A percentile compares a stretch with the other conserved stretches of the same genome.
Conservation (phyloP, 495 filamentous ascomycete genomes). For the Hypoxylon rickii region DNA sequence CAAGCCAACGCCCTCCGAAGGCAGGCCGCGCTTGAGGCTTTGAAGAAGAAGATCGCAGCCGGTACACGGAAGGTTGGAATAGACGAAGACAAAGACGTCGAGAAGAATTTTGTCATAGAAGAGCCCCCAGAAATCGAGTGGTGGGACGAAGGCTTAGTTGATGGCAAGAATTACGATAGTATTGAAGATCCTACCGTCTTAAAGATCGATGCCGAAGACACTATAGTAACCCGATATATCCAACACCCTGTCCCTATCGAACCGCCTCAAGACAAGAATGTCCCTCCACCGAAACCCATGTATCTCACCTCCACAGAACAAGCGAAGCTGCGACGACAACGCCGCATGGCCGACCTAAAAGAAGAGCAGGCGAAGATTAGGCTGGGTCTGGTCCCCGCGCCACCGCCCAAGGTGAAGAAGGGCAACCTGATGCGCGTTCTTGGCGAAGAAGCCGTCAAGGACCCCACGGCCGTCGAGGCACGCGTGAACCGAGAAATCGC, state of each 20-base stretch:
- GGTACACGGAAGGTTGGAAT: slow-evolving; percentile 82
- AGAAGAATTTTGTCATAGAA: slow-evolving; percentile 87
- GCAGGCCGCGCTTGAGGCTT: slow-evolving; percentile 85
- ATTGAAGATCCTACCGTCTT: slow-evolving; percentile 66
- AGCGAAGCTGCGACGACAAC: slow-evolving; percentile 86
- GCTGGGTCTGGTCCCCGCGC: slow-evolving; percentile 84
- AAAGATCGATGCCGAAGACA: slow-evolving; percentile 77
- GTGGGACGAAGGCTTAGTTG: slow-evolving; percentile 93
- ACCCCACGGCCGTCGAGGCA: slow-evolving; percentile 96
- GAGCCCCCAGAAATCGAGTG: slow-evolving; percentile 89
- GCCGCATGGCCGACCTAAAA: slow-evolving; percentile 88
- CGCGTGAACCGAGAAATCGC: slow-evolving; percentile 89
- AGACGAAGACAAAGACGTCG: slow-evolving; percentile 86
- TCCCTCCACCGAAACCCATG: slow-evolving; percentile 83
- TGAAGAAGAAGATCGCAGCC: slow-evolving; percentile 91
- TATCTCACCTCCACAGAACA: slow-evolving; percentile 89
- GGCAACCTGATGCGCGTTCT: slow-evolving; percentile 95
- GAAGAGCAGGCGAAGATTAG: slow-evolving; percentile 96
- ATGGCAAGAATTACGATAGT: slow-evolving; percentile 71
- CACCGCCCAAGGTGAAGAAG: slow-evolving; percentile 93
- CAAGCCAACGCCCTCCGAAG: slow-evolving; percentile 86
- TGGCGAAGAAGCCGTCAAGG: slow-evolving; percentile 96
- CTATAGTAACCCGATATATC: slow-evolving; percentile 84
- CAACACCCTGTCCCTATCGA: slow-evolving; percentile 94
- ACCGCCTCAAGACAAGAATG: slow-evolving; percentile 84